Percentiles rank a stretch among this genome's conserved stretches.
phyloP scores from a whole-genome alignment of 2,329 filamentous ascomycete genomes.

The Aspergillus neoniger region DNA sequence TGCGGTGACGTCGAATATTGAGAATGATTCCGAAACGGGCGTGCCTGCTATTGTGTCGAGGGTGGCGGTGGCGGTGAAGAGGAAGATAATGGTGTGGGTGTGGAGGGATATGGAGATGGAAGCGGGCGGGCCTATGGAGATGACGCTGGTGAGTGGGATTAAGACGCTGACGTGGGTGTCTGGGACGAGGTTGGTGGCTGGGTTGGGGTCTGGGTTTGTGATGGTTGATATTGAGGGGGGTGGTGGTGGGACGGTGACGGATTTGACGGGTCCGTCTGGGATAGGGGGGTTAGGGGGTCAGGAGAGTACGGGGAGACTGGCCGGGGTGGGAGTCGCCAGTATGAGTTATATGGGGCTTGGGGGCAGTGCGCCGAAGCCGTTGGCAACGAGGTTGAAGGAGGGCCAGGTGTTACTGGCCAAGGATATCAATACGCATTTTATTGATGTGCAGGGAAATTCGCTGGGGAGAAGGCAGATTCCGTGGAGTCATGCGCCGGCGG shows the following conservation, averaged over 20 bases:
- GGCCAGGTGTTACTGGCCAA: slow-evolving; percentile 92
- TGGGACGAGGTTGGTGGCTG: slow-evolving; percentile 81
- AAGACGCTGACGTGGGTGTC: slow-evolving; percentile 90
- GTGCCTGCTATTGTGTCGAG: slow-evolving; percentile 92
- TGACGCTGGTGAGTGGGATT: slow-evolving; percentile 78
- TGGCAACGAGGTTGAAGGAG: slow-evolving; percentile 78
- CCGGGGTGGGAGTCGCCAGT: slow-evolving; percentile 76
- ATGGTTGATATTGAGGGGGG: slow-evolving; percentile 80
- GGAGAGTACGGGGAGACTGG: slow-evolving; percentile 70
- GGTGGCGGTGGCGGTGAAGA: slow-evolving; percentile 88
- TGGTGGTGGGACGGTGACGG: slow-evolving; percentile 67
- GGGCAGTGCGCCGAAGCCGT: slow-evolving; percentile 84
- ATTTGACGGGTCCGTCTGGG: slow-evolving; percentile 76
- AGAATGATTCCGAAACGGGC: slow-evolving; percentile 81
- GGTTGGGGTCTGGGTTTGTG: slow-evolving; percentile 88
- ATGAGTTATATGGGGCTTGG: slow-evolving; percentile 98
- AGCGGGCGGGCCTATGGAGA: slow-evolving; percentile 66
- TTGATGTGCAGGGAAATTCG: slow-evolving; percentile 78
- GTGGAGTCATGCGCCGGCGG: slow-evolving; percentile 84
- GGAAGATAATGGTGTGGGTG: slow-evolving; percentile 85
- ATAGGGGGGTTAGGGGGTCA: slow-evolving; percentile 65
- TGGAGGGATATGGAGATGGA: slow-evolving; percentile 94
- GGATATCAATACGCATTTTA: slow-evolving; percentile 93
- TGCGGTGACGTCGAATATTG: slow-evolving; percentile 92
- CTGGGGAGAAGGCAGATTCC: slow-evolving; percentile 86